Base-by-base conservation (phyloP, 164 flowering plant species). In the Macadamia tetraphylla region DNA sequence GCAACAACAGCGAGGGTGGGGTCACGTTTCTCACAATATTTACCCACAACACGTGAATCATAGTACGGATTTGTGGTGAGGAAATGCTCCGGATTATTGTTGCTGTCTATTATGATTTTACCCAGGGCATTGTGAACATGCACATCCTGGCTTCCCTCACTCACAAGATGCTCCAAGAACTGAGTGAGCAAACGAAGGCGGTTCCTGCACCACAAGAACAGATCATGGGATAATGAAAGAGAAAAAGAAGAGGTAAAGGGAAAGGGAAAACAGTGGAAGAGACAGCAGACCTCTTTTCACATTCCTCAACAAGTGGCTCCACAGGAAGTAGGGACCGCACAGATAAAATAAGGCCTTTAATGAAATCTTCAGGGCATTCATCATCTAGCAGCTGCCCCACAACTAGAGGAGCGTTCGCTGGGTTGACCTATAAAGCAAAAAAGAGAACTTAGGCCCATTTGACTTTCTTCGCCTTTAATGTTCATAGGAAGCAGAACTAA, bases 61-160 rank as follows among this genome's bases (percentile, higher is more conserved):
- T 95, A 95, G 80, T 88, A 93, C 6, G 98, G 99, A 70, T 95
- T 95, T 67, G 99, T 95, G 3, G 98, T 95, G 72, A 95, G 97
- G 76, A 95, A 95, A 73, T 95, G 99, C 80, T 95, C 99, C 13
- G 99, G 98, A 72, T 95, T 95, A 73, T 95, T 95, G 80, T 87
- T 87, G 89, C 99, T 95, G 70, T 95, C 99, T 62, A 95, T 95
- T 59, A 95, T 95, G 60, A 95, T 95, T 84, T 95, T 95, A 73
- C 99, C 99, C 78, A 95, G 75, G 64, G 99, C 99, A 86, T 95
- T 95, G 81, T 95, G 99, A 29, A 95, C 99, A 82, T 95, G 99
- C 46, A 95, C 98, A 81, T 95, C 99, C 76, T 90, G 97, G 81
- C 99, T 95, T 78, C 99, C 99, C 78, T 95, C 99, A 79, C 96